These are phyloP conservation scores for Backusella liffmaniae DNA, from an alignment of 192 early-diverging fungal genomes.

Conservation along the genomic window DNA sequence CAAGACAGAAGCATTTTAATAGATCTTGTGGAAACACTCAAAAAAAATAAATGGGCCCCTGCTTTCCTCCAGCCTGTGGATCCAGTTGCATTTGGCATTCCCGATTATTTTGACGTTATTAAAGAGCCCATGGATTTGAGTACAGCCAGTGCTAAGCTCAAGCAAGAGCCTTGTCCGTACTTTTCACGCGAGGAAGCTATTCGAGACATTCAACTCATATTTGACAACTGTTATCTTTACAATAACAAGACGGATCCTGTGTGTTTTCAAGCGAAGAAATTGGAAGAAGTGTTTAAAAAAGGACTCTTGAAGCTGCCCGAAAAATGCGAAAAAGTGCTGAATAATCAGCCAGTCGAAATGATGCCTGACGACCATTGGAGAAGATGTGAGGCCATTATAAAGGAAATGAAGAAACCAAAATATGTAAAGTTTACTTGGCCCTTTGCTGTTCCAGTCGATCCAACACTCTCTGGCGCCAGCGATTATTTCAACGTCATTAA, in stretches of 20 bases:
- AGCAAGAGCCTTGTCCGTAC: conserved; percentile 32
- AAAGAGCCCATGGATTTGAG: conserved; percentile 76
- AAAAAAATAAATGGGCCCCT: conserved; percentile 71
- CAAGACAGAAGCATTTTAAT: neutral
- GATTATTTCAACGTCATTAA: conserved; percentile 78
- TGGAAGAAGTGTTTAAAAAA: conserved; percentile 66
- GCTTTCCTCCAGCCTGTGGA: conserved; percentile 85
- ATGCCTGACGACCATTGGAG: conserved; percentile 28
- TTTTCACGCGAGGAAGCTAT: conserved; percentile 38
- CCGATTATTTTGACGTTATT: conserved; percentile 69
- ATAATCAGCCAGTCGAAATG: neutral
- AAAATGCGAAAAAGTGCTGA: neutral
- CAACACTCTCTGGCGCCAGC: conserved; percentile 71
- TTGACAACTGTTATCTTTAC: conserved; percentile 78
- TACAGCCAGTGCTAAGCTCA: conserved; percentile 47
- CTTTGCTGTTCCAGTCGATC: conserved; percentile 84
- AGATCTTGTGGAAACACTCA: conserved; percentile 55
- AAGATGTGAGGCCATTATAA: conserved; percentile 22
- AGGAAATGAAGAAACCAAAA: conserved; percentile 31
- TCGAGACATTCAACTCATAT: conserved; percentile 63
- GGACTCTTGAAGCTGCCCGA: conserved; percentile 63
- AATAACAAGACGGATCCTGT: conserved; percentile 73
- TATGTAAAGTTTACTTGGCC: conserved; percentile 37
- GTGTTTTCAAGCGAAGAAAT: conserved; percentile 58
- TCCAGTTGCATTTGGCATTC: conserved; percentile 64